phyloP scores from a whole-genome alignment of 2,329 filamentous ascomycete genomes.

The Colletotrichum magnum region DNA sequence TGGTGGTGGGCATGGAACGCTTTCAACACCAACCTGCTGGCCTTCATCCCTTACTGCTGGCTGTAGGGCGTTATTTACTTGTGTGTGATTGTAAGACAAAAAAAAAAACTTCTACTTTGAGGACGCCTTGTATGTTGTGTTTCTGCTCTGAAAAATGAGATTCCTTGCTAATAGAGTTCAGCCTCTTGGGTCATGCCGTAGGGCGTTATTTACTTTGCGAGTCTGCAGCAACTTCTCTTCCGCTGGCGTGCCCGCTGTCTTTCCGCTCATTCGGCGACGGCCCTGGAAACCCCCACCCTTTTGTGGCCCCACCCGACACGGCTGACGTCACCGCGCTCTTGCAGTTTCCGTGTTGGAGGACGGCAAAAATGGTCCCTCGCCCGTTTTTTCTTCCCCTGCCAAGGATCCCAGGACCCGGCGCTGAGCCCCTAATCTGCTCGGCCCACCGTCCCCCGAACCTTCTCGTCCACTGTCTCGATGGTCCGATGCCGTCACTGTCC shows the following conservation, averaged over 20 bases:
- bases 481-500: conserved; percentile 34
- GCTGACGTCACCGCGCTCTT: conserved; percentile 33
- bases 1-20: too few relatives aligned
- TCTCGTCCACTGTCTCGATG: conserved; percentile 27
- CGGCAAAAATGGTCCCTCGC: conserved; percentile 28
- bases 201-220: too few relatives aligned
- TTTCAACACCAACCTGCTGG: too few relatives aligned
- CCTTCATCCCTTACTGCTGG: too few relatives aligned
- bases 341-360: conserved; percentile 23
- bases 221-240: neutral
- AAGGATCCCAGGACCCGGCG: conserved; percentile 29
- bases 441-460: conserved; percentile 35
- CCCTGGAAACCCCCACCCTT: conserved; percentile 27
- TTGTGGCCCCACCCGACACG: conserved; percentile 4
- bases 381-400: conserved; percentile 38
- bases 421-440: conserved; percentile 35
- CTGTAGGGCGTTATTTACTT: too few relatives aligned
- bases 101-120: too few relatives aligned
- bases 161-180: too few relatives aligned
- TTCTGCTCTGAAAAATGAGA: too few relatives aligned
- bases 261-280: conserved; percentile 15
- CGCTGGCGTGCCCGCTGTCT: neutral
- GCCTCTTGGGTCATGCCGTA: too few relatives aligned
- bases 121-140: too few relatives aligned
- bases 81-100: too few relatives aligned